Base-by-base conservation (phyloP, 768 basidiomycete genomes). In the Royoungia palumana region DNA sequence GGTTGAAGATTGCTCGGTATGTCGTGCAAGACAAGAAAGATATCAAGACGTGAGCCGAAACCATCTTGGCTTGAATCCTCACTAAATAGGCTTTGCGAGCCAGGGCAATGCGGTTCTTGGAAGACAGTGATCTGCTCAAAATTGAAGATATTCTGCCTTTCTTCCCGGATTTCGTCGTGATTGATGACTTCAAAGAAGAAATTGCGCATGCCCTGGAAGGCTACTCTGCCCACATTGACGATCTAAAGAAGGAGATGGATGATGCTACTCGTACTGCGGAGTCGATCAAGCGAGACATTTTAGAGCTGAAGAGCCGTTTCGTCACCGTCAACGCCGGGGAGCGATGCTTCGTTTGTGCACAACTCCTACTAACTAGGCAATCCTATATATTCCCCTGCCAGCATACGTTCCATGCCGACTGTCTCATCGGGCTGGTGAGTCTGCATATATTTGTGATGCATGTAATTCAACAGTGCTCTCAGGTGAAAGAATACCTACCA, bases 361-460 rank as follows among this genome's bases (percentile, higher is more conserved):
- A 80, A 53, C 72, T 83, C 30, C 75, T 99, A 43, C 70, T 97
- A 45, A 87, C 83, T 20, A 75, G 95, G 56, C 95, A 97, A 62
- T 98, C 97, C 67, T 99, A 99, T 68, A 92, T 95, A 40, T 99
- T 99, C 71, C 96, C 96, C 37, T 98, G 96, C 69, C 91, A 94
- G 59, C 96, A 99, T 66, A 81, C 84, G 14, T 98, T 98, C 80
- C 96, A 98, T 70, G 93, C 93, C 6, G 95, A 99, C 65, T 98
- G 96, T 71, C 75, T 98, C 46, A 94, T 99, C 65, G 83, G 86
- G 22, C 74, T 96, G 79, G 96, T 97, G 61, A 63, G 91, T 72
- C 51, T 8, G 21, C 36, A 25, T 49, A 24, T 41, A 25, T 21
- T 40, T 40, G 32, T 14, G n/a, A 24, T 22, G 11, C 4, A 22